Conservation (phyloP, 1,139 yeast species). For the Cylindricascospora bacillispora region DNA sequence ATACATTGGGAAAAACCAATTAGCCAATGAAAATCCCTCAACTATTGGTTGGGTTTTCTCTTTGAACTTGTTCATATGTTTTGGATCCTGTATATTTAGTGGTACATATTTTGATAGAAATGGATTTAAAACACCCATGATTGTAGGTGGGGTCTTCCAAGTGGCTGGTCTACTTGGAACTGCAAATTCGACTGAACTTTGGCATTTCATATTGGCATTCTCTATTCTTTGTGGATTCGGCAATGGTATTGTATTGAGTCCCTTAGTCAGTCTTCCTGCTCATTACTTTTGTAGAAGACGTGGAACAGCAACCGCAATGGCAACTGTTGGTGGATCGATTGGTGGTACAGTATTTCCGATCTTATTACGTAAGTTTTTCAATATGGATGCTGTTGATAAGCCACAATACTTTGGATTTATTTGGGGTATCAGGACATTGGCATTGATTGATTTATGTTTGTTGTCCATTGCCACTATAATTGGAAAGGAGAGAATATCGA, state of each 20-base stretch:
- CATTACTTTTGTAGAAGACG: constrained; percentile 50
- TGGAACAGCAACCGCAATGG: constrained; percentile 49
- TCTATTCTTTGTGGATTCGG: constrained; percentile 49
- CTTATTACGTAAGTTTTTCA: constrained; percentile 40
- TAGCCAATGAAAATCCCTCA: constrained; percentile 33
- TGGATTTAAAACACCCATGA: constrained; percentile 40
- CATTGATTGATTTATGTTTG: constrained; percentile 36
- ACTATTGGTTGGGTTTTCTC: constrained; percentile 60
- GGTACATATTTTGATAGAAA: constrained; percentile 51
- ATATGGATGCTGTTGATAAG: constrained; percentile 6
- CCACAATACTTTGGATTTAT: constrained; percentile 35
- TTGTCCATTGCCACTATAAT: constrained; percentile 29
- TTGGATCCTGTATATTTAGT: constrained; percentile 42
- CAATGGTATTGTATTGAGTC: constrained; percentile 43
- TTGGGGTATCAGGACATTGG: constrained; percentile 47
- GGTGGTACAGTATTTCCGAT: constrained; percentile 57
- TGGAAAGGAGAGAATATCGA: constrained; percentile 31
- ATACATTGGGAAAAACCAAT: constrained; percentile 41
- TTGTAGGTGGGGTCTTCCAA: constrained; percentile 34
- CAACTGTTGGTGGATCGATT: constrained; percentile 55
- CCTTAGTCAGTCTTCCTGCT: constrained; percentile 45
- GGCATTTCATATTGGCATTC: constrained; percentile 48
- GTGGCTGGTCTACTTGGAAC: constrained; percentile 42
- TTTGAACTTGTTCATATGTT: constrained; percentile 41
- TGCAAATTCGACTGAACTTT: constrained; percentile 40